Percentiles rank a stretch among this genome's conserved stretches.
Evolutionary conservation across 495 filamentous ascomycete genomes (phyloP).

Genomic region (Chaetomidium leptoderma): DNA sequence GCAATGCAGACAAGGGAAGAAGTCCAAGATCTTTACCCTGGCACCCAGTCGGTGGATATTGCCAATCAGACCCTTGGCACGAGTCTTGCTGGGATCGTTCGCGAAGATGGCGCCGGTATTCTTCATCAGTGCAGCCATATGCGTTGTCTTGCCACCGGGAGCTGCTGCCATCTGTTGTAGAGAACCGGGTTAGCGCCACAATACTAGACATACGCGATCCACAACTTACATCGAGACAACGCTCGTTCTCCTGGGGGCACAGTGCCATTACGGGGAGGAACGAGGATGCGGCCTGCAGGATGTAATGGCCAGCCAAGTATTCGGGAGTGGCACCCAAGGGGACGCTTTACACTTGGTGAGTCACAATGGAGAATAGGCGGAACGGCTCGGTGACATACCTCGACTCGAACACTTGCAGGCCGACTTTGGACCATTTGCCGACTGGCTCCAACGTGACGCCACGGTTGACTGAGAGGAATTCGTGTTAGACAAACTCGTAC

Average conservation of each 20-base stretch:
- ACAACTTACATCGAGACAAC: constrained; percentile 54
- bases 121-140: constrained; percentile 95
- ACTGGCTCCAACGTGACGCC: constrained; percentile 95
- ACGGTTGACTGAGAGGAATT: constrained; percentile 63
- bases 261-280: constrained; percentile 98
- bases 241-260: constrained; percentile 87
- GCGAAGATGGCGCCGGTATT: constrained; percentile 96
- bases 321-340: constrained; percentile 97
- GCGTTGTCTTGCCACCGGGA: constrained; percentile 94
- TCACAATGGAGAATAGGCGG: too few species aligned
- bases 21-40: constrained; percentile 37
- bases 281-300: constrained; percentile 92
- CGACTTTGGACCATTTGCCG: constrained; percentile 98
- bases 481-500: neutral
- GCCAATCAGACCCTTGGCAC: constrained; percentile 94
- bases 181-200: constrained; percentile 36
- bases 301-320: constrained; percentile 95
- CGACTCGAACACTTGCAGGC: constrained; percentile 91
- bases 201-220: neutral
- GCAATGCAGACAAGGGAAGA: neutral
- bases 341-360: constrained; percentile 41
- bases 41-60: constrained; percentile 94
- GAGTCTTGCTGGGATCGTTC: constrained; percentile 89
- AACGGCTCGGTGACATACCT: constrained; percentile 41
- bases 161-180: constrained; percentile 75